Base-by-base conservation (phyloP, 768 basidiomycete genomes). In the Termitomyces sp. region DNA sequence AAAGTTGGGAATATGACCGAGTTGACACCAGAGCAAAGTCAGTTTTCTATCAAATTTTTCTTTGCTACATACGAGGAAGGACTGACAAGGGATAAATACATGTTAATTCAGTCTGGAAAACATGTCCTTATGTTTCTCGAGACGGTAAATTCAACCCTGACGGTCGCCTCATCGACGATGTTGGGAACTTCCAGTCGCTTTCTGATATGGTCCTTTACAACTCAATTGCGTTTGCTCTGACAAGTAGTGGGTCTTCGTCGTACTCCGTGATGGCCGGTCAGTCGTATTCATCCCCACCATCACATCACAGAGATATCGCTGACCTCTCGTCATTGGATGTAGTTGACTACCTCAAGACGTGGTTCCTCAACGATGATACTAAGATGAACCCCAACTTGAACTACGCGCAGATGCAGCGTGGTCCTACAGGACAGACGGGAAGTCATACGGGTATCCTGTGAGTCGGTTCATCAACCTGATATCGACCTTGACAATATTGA, bases 61-160 rank as follows among this genome's bases (percentile, higher is more conserved):
- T 6, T 40, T 6, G 11, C 40, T 36, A 46, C 15, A 22, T 20
- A 16, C 18, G 20, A n/a, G n/a, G n/a, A n/a, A n/a, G n/a, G 5
- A 5, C 39, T 49, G 25, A 52, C 22, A 40, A n/a, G 20, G 25
- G 39, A 29, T 32, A 22, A n/a, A n/a, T n/a, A n/a, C n/a, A n/a
- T n/a, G n/a, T n/a, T n/a, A n/a, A n/a, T n/a, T n/a, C 53, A 80
- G 84, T 83, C 35, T 85, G 83, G 83, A 73, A 65, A 25, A 76
- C 71, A 15, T 89, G 87, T 63, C 73, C 74, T 7, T 89, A 87
- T 63, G 68, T 71, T 45, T 64, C 64, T 20, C 73, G 78, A 9
- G 86, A 89, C 56, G 87, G 87, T 7, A 67, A 73, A 51, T 84
- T 87, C 65, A 86, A 86, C 65, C 85, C 86, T 1, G 86, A 87